A percentile compares a stretch with the other conserved stretches of the same genome.
These are phyloP conservation scores for Dillenia suffruticosa DNA, from an alignment of 164 flowering plant species.

Conservation along the genomic window DNA sequence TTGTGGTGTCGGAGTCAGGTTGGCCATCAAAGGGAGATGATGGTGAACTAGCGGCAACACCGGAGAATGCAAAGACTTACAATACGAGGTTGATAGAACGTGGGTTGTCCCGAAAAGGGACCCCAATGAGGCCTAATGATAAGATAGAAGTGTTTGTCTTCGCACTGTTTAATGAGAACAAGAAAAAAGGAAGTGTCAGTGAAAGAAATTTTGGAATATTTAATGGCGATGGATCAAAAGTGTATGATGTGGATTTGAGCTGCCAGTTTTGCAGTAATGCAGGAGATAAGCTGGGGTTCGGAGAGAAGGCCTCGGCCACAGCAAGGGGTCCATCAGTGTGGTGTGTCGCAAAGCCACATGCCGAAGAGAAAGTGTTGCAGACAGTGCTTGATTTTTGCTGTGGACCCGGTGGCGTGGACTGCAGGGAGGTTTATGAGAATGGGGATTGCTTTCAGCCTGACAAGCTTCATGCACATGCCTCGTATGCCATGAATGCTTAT, in stretches of 20 bases:
- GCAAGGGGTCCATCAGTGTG: slow-evolving; percentile 55
- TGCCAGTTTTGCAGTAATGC: slow-evolving; percentile 39
- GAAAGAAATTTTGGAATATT: slow-evolving; percentile 72
- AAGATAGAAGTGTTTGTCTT: slow-evolving; percentile 47
- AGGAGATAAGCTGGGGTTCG: slow-evolving; percentile 27
- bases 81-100: slow-evolving; percentile 44
- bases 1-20: slow-evolving; percentile 59
- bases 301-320: slow-evolving; percentile 20
- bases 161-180: slow-evolving; percentile 67
- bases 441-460: slow-evolving; percentile 52
- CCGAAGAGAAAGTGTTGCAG: slow-evolving; percentile 51
- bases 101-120: slow-evolving; percentile 39
- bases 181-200: slow-evolving; percentile 39
- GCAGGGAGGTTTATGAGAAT: slow-evolving; percentile 38
- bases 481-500: slow-evolving; percentile 68
- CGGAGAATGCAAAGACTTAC: slow-evolving; percentile 50
- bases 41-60: slow-evolving; percentile 43
- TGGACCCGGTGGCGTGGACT: slow-evolving; percentile 66
- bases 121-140: slow-evolving; percentile 54
- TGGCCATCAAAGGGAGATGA: slow-evolving; percentile 71
- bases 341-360: slow-evolving; percentile 74
- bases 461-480: slow-evolving; percentile 62
- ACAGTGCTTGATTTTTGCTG: slow-evolving; percentile 63
- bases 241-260: slow-evolving; percentile 56
- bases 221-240: slow-evolving; percentile 53